A percentile compares a stretch with the other conserved stretches of the same genome.
Evolutionary conservation across 495 filamentous ascomycete species (phyloP).

Genomic region (Penicillium flavigenum): DNA sequence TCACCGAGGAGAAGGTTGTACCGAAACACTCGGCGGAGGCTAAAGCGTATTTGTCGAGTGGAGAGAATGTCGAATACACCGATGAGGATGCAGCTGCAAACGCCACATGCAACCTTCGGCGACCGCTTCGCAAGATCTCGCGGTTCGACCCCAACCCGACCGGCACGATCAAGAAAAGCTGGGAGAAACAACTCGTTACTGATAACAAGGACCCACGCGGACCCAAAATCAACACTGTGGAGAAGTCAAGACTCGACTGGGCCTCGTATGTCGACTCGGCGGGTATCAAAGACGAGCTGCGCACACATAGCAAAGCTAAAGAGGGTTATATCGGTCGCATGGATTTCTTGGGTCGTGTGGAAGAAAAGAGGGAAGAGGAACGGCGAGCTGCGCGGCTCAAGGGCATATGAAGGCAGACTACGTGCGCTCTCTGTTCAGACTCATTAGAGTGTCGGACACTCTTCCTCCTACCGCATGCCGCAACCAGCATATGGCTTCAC

Average conservation of each 20-base stretch:
- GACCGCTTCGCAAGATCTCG: constrained; percentile 71
- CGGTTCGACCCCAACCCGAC: constrained; percentile 73
- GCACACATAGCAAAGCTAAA: constrained; percentile 78
- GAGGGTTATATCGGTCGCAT: constrained; percentile 77
- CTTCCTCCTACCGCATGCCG: not conserved
- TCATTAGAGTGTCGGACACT: not conserved
- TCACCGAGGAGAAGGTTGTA: constrained; percentile 80
- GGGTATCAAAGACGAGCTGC: constrained; percentile 88
- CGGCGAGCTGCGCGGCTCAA: constrained; percentile 61
- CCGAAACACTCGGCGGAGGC: constrained; percentile 78
- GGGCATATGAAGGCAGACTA: constrained; percentile 38
- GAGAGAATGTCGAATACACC: constrained; percentile 40
- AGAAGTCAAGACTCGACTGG: constrained; percentile 96
- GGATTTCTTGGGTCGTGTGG: constrained; percentile 85
- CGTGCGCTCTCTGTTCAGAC: constrained; percentile 4
- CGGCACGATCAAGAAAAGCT: constrained; percentile 51
- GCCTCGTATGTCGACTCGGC: constrained; percentile 88
- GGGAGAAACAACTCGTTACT: constrained; percentile 39
- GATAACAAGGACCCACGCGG: constrained; percentile 51
- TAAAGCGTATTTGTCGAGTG: constrained; percentile 65
- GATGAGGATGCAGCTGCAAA: constrained; percentile 31
- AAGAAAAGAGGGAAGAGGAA: constrained; percentile 74
- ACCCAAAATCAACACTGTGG: constrained; percentile 90
- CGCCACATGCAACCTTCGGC: constrained; percentile 45
- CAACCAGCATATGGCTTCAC: not conserved